phyloP scores from a whole-genome alignment of 2,329 filamentous ascomycete genomes.

The Aspergillus latus region DNA sequence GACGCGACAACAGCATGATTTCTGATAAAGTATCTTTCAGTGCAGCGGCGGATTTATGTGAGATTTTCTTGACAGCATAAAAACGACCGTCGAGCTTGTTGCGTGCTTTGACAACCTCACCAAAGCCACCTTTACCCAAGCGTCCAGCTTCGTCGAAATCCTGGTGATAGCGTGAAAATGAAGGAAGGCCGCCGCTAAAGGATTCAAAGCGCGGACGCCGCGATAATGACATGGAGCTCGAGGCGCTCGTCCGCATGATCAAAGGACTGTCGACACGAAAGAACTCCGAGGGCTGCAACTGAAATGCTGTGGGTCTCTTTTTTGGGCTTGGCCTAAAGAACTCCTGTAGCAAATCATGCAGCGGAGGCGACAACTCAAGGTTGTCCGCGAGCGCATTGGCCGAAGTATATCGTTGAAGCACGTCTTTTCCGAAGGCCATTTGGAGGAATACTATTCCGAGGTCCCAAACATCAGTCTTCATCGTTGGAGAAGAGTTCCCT shows the following conservation, averaged over 20 bases:
- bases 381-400: slow-evolving; percentile 72
- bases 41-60: slow-evolving; percentile 69
- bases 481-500: slow-evolving; percentile 56
- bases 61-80: slow-evolving; percentile 97
- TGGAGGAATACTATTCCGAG: slow-evolving; percentile 88
- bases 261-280: slow-evolving; percentile 43
- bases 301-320: slow-evolving; percentile 80
- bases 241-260: slow-evolving; percentile 41
- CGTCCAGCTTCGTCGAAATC: slow-evolving; percentile 90
- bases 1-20: slow-evolving; percentile 82
- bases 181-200: slow-evolving; percentile 48
- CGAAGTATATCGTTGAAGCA: slow-evolving; percentile 74
- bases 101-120: slow-evolving; percentile 90
- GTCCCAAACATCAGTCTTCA: slow-evolving; percentile 92
- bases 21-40: slow-evolving; percentile 69
- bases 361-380: slow-evolving; percentile 68
- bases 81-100: slow-evolving; percentile 92
- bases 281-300: slow-evolving; percentile 58
- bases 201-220: slow-evolving; percentile 63
- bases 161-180: slow-evolving; percentile 74
- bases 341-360: slow-evolving; percentile 77
- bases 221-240: slow-evolving; percentile 47
- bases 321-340: slow-evolving; percentile 84
- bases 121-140: slow-evolving; percentile 90
- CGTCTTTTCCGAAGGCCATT: slow-evolving; percentile 85